Evolutionary conservation across 495 filamentous ascomycete genomes (phyloP).

Genomic region (Talaromyces liani): DNA sequence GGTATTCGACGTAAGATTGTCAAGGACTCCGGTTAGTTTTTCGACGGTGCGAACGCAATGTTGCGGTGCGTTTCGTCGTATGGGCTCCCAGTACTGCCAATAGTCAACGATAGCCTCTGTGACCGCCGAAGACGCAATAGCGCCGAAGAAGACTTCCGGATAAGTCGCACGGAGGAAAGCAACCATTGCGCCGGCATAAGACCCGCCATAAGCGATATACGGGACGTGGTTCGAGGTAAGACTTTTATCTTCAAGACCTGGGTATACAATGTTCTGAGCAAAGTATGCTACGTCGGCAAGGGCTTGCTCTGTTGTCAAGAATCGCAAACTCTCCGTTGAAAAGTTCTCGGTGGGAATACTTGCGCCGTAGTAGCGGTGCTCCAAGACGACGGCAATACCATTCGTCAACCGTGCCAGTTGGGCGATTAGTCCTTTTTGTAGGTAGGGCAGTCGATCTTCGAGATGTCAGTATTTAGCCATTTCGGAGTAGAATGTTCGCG

Average conservation of each 20-base stretch:
- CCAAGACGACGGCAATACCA: constrained; percentile 67
- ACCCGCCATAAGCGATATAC: constrained; percentile 67
- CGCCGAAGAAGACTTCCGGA: constrained; percentile 60
- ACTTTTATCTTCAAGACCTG: constrained; percentile 53
- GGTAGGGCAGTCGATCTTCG: constrained; percentile 52
- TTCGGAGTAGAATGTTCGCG: too few species aligned
- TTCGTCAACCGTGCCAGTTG: constrained; percentile 54
- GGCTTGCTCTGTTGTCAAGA: constrained; percentile 69
- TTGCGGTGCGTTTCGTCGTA: constrained; percentile 46
- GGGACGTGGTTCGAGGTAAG: constrained; percentile 50
- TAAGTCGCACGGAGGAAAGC: constrained; percentile 64
- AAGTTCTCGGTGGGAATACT: constrained; percentile 53
- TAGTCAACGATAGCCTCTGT: constrained; percentile 64
- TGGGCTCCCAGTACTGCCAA: constrained; percentile 64
- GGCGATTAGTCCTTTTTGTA: constrained; percentile 63
- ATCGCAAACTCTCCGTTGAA: constrained; percentile 58
- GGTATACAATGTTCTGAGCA: constrained; percentile 56
- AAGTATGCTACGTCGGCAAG: constrained; percentile 68
- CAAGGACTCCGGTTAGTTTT: constrained; percentile 52
- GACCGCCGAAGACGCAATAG: constrained; percentile 65
- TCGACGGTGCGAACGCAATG: constrained; percentile 49
- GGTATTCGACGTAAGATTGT: constrained; percentile 42
- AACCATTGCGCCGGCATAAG: constrained; percentile 65
- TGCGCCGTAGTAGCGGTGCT: constrained; percentile 67
- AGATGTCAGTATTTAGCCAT: too few species aligned